Evolutionary conservation across 1,284 basidiomycete species (phyloP), one percentile per base, ranked within the genome.

Genomic region (Megacollybia platyphylla): DNA sequence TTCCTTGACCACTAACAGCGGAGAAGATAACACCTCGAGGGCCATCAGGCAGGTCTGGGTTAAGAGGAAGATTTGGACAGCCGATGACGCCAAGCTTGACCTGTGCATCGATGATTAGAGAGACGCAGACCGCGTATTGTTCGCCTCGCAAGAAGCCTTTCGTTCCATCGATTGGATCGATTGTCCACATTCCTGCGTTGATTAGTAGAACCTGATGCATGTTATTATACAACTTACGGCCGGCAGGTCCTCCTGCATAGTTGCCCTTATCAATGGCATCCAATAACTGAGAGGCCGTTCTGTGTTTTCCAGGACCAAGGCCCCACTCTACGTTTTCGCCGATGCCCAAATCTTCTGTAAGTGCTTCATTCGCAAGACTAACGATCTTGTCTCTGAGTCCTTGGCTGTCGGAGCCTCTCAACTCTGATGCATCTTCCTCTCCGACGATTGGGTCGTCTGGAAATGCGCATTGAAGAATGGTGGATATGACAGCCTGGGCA

Each of bases 41-140:
- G 26, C 74, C 74, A 9, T 76, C 65, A 1, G 81, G 71, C 39
- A 75, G 63, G 1, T 67, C 57, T 2, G 71, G 67, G 49, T 78
- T 67, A 17, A 73, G 58, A n/a, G 79, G 83, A 18, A 98, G 70
- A 62, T 98, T 98, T 1, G 93, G 94, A 60, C 93, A 97, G 4
- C 93, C 94, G 56, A 97, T 90, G 15, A 96, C 82, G 15, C 92
- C 93, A 9, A 97, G 70, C 54, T 89, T 71, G 34, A 94, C 89
- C 45, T 80, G 59, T 0, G 87, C 77, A 52, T 97, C 80, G 44
- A 91, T 73, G 53, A 98, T 78, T 46, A 98, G 72, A 0, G 91
- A 87, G 26, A 99, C 70, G 62, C 94, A 98, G 24, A 98, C 90
- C 4, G 94, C 94, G 56, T 94, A 99, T 61, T 99, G 96, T 44